Evolutionary conservation across 306 rosid species (phyloP).

Genomic region (Cicer yamashitae): DNA sequence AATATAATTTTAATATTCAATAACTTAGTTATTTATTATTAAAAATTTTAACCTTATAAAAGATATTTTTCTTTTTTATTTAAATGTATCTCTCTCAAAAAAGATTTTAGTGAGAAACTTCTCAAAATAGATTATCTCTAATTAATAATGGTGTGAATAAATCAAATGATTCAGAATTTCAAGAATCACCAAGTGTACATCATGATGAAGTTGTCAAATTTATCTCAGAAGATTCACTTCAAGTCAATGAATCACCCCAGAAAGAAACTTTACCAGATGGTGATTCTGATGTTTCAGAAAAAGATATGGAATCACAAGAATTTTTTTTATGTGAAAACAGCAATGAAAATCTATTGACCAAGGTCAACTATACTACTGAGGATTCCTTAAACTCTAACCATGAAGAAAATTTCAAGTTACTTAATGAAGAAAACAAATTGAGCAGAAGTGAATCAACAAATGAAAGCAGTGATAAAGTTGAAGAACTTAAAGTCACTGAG

Average conservation of each 20-base stretch:
- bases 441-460: slow-evolving; percentile 42
- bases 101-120: too few species aligned
- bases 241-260: slow-evolving; percentile 39
- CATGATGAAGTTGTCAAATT: slow-evolving; percentile 42
- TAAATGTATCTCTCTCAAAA: too few species aligned
- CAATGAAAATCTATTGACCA: too few species aligned
- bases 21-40: too few species aligned
- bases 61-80: too few species aligned
- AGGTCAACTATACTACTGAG: too few species aligned
- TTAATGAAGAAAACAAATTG: slow-evolving; percentile 43
- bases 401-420: slow-evolving; percentile 46
- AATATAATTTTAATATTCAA: too few species aligned
- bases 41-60: too few species aligned
- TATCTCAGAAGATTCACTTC: slow-evolving; percentile 43
- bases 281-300: slow-evolving; percentile 37
- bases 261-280: slow-evolving; percentile 35
- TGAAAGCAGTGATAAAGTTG: neutral
- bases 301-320: slow-evolving; percentile 45
- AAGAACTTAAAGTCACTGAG: too few species aligned
- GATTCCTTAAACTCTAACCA: slow-evolving; percentile 43
- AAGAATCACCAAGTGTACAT: slow-evolving; percentile 36
- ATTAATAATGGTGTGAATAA: slow-evolving; percentile 20
- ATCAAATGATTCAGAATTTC: slow-evolving; percentile 48
- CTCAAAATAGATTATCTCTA: too few species aligned
- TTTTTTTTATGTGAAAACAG: neutral